A percentile compares a stretch with the other conserved stretches of the same genome.
Conservation (phyloP, 192 early-diverging fungal genomes). For the Ambispora gerdemannii region DNA sequence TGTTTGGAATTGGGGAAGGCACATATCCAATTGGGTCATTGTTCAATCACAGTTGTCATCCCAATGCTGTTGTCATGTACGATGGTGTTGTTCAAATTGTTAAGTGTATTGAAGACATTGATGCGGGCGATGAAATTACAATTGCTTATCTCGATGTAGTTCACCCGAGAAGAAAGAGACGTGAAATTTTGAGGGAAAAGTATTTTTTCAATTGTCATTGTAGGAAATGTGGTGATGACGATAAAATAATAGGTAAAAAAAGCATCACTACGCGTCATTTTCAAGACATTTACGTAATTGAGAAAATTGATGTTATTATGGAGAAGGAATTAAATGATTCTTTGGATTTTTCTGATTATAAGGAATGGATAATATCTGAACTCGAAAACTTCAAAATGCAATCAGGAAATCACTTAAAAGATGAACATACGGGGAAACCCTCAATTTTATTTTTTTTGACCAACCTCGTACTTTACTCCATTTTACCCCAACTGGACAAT, state of each 20-base stretch:
- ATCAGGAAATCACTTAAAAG: too few species aligned
- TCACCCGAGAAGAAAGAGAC: slow-evolving; percentile 31
- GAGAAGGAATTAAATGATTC: too few species aligned
- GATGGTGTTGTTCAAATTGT: slow-evolving; percentile 48
- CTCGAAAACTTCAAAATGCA: too few species aligned
- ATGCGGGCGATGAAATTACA: slow-evolving; percentile 49
- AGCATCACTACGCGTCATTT: too few species aligned
- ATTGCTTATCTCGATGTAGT: slow-evolving; percentile 61
- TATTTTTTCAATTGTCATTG: slow-evolving; percentile 53
- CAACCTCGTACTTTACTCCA: too few species aligned
- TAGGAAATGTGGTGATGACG: slow-evolving; percentile 36
- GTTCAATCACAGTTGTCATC: slow-evolving; percentile 66
- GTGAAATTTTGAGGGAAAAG: slow-evolving; percentile 38
- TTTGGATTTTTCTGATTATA: too few species aligned
- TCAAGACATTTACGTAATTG: too few species aligned
- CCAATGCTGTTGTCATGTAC: slow-evolving; percentile 60
- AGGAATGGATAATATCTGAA: too few species aligned
- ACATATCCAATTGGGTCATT: slow-evolving; percentile 59
- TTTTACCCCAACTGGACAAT: too few species aligned
- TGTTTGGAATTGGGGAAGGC: slow-evolving; percentile 63
- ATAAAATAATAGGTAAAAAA: not conserved
- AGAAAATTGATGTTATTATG: too few species aligned
- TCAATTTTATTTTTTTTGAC: too few species aligned
- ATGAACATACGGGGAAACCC: too few species aligned
- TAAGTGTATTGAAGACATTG: slow-evolving; percentile 51